Conservation (phyloP, 1,284 basidiomycete genomes). For the Cutaneotrichosporon cyanovorans region DNA sequence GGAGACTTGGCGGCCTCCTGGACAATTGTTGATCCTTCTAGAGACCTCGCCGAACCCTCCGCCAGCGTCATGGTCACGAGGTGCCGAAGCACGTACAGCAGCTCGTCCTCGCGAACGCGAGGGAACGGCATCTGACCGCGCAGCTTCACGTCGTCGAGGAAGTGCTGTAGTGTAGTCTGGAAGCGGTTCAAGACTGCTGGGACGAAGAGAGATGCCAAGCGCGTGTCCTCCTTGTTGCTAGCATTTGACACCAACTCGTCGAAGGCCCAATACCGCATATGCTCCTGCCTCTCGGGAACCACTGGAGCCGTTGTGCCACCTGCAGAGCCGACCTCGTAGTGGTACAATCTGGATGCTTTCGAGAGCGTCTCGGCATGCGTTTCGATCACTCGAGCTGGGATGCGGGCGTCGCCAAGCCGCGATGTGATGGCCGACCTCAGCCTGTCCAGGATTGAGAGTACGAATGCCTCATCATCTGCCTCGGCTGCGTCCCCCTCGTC, state of each 20-base stretch:
- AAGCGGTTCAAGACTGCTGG: conserved; percentile 62
- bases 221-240: neutral
- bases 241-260: conserved; percentile 61
- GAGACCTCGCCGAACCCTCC: neutral
- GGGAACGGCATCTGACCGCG: conserved; percentile 78
- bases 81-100: conserved; percentile 73
- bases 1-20: conserved; percentile 50
- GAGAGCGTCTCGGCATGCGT: conserved; percentile 66
- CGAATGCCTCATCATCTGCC: conserved; percentile 75
- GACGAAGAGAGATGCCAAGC: conserved; percentile 7
- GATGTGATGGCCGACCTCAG: conserved; percentile 74
- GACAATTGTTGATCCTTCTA: too few species aligned
- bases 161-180: conserved; percentile 58
- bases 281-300: conserved; percentile 60
- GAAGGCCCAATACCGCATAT: conserved; percentile 90
- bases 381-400: conserved; percentile 66
- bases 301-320: conserved; percentile 32
- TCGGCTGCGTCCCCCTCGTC: conserved; percentile 63
- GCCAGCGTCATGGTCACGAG: conserved; percentile 57
- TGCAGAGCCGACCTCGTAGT: conserved; percentile 22
- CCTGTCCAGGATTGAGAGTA: conserved; percentile 68
- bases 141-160: conserved; percentile 71
- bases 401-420: conserved; percentile 58
- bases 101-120: conserved; percentile 76
- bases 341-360: conserved; percentile 65